phyloP scores from a whole-genome alignment of 768 basidiomycete genomes.

The Trametes villosa region DNA sequence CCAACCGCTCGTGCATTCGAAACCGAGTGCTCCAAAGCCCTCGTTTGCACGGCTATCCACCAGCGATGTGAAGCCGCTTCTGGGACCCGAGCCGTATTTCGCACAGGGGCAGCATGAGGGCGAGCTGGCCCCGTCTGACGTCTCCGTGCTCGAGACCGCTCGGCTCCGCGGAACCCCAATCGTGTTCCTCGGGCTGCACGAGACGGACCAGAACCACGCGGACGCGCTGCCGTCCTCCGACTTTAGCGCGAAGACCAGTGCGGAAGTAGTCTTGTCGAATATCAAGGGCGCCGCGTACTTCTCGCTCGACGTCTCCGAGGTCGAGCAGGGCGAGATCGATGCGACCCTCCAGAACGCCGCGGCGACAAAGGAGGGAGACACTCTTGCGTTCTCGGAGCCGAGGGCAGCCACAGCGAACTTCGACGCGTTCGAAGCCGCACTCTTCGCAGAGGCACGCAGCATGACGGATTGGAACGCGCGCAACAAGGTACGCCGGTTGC shows the following conservation, averaged over 20 bases:
- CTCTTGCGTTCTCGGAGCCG: conserved; percentile 67
- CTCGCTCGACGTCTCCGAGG: conserved; percentile 70
- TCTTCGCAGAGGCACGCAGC: conserved; percentile 79
- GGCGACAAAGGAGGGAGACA: conserved; percentile 41
- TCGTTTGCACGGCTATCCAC: conserved; percentile 61
- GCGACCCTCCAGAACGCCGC: conserved; percentile 45
- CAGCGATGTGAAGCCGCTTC: conserved; percentile 60
- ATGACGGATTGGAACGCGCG: conserved; percentile 93
- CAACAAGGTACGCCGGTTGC: conserved; percentile 63
- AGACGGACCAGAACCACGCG: conserved; percentile 47
- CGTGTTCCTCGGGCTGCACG: conserved; percentile 83
- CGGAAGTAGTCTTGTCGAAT: conserved; percentile 53
- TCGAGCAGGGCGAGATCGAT: conserved; percentile 49
- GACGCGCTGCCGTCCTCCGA: conserved; percentile 68
- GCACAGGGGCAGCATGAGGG: conserved; percentile 62
- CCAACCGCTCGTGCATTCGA: conserved; percentile 57
- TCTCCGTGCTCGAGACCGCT: conserved; percentile 52
- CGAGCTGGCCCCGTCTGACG: conserved; percentile 31
- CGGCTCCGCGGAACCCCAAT: conserved; percentile 63
- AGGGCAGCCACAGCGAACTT: conserved; percentile 59
- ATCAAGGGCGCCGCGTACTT: conserved; percentile 87
- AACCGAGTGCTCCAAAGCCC: conserved; percentile 34
- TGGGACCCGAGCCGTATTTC: conserved; percentile 73
- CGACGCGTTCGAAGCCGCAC: conserved; percentile 65
- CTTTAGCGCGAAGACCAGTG: conserved; percentile 45